Evolutionary conservation across 352 stramenopile species (phyloP), one percentile per base, ranked within the genome.

Genomic region (Phytophthora megakarya): DNA sequence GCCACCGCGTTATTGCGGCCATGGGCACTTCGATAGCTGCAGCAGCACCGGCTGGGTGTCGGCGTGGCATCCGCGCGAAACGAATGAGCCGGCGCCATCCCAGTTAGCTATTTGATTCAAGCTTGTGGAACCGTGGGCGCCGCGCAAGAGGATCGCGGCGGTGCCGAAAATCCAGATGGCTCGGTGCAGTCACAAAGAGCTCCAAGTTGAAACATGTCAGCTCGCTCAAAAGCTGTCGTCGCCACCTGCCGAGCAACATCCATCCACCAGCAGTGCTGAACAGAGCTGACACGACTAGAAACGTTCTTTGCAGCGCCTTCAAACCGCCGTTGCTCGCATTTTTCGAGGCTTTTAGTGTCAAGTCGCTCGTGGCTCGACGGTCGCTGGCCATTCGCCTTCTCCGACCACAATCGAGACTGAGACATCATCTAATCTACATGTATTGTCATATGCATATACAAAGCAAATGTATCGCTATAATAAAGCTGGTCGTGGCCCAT

Each of bases 61-160:
- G 13, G 12, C 7, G 25, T 48, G 43, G 44, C 54, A 19, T 11
- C 40, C 21, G 22, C 12, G 43, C 12, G 33, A 28, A 21, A 43
- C 2, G 30, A 6, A 23, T 37, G 40, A 65, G 47, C 25, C 48
- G 39, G 25, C 37, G 47, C 55, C 62, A 70, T 70, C 62, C 30
- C 64, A 62, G 43, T 67, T 18, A 71, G 56, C 56, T 45, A 26
- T 23, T n/a, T n/a, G 21, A 50, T 28, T 45, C 43, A 57, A 66
- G 35, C 48, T 33, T 15, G 15, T 44, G 37, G 33, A 37, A 51
- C 16, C 26, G 8, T 38, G 18, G 6, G 15, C n/a, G 22, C 15
- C 23, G 16, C 22, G 47, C 47, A 66, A 65, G 47, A 65, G 57
- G 33, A 53, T 21, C 53, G 53, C 43, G 43, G 25, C 9, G 16